A percentile compares a stretch with the other conserved stretches of the same genome.
Conservation (phyloP, 2,329 filamentous ascomycete genomes). For the Xylariaceae sp. region DNA sequence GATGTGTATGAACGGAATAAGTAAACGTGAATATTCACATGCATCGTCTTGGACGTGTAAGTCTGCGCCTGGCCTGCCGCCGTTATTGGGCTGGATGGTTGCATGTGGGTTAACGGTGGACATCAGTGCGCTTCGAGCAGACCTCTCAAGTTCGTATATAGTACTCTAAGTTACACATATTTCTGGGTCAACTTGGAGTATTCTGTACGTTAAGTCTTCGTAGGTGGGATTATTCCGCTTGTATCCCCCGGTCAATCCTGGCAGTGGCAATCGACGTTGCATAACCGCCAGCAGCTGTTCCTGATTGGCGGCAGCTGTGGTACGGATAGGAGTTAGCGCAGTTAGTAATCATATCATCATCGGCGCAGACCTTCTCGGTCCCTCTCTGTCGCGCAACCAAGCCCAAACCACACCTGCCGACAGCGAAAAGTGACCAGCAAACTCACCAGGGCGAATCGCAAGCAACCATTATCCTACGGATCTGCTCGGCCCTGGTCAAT, state of each 20-base stretch:
- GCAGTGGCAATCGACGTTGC: not conserved
- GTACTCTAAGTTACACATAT: too few species aligned
- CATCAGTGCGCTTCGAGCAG: too few species aligned
- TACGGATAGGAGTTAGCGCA: not conserved
- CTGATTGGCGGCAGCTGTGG: not conserved
- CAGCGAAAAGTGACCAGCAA: not conserved
- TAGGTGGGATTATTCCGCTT: too few species aligned
- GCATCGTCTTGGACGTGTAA: not conserved
- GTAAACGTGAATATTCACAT: not conserved
- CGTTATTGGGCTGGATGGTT: too few species aligned
- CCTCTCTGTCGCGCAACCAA: not conserved
- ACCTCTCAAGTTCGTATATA: too few species aligned
- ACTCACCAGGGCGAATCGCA: not conserved
- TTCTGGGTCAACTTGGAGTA: too few species aligned
- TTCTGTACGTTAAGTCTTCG: too few species aligned
- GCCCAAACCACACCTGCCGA: not conserved
- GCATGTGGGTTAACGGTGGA: too few species aligned
- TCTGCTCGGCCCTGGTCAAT: slow-evolving; percentile 11
- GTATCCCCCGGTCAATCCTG: not conserved
- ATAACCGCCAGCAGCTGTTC: not conserved
- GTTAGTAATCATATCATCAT: not conserved
- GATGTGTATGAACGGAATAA: too few species aligned
- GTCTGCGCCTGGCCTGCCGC: not conserved
- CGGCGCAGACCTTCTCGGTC: not conserved
- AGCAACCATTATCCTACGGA: not conserved